Conservation (phyloP, 1,284 basidiomycete genomes). For the Neolentinus lepideus region DNA sequence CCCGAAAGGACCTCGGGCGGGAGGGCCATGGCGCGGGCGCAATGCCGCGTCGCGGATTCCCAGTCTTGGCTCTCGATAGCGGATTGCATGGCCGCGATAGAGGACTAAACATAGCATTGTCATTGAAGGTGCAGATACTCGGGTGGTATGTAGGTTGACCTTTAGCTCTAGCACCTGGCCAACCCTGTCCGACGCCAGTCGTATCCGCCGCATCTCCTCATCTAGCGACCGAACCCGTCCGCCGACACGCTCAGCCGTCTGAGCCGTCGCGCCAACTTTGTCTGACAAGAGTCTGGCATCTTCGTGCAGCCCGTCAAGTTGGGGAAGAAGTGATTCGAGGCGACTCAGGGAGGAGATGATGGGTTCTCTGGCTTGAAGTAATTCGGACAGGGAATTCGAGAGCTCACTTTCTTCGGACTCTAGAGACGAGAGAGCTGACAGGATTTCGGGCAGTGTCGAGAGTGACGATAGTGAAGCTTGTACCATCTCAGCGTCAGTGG, state of each 20-base stretch:
- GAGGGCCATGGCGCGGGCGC: conserved; percentile 83
- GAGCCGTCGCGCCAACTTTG: conserved; percentile 63
- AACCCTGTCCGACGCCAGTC: conserved; percentile 80
- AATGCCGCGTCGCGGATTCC: conserved; percentile 90
- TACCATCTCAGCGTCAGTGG: neutral
- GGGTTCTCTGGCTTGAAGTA: conserved; percentile 65
- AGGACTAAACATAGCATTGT: conserved; percentile 44
- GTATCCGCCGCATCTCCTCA: conserved; percentile 84
- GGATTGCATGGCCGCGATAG: conserved; percentile 66
- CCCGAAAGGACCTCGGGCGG: conserved; percentile 75
- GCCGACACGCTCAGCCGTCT: conserved; percentile 86
- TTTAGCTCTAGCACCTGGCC: conserved; percentile 88
- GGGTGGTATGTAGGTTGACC: conserved; percentile 22
- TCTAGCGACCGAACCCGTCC: conserved; percentile 84
- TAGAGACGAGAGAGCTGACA: conserved; percentile 65
- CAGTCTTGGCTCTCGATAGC: conserved; percentile 88
- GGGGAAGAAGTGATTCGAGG: conserved; percentile 57
- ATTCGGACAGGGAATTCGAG: conserved; percentile 66
- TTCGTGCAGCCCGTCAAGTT: conserved; percentile 51
- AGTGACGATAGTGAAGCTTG: conserved; percentile 23
- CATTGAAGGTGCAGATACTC: conserved; percentile 3
- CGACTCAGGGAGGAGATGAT: conserved; percentile 59
- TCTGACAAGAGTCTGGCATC: conserved; percentile 54
- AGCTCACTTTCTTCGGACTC: conserved; percentile 76
- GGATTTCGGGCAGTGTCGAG: conserved; percentile 58